These are phyloP conservation scores for Tricholoma sp. DNA, from an alignment of 768 basidiomycete genomes.

Conservation along the genomic window DNA sequence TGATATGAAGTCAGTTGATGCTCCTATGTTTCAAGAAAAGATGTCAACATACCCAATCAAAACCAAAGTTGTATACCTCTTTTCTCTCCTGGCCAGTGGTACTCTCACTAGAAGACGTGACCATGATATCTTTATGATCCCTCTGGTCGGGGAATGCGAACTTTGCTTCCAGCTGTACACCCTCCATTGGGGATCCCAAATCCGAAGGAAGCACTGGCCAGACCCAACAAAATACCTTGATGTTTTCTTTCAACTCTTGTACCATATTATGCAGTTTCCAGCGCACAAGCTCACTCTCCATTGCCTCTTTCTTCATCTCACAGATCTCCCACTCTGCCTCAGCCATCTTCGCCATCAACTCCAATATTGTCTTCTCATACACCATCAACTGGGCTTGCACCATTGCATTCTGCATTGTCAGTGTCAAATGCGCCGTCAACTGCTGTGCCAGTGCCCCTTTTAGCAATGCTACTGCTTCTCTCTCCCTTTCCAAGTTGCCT, in stretches of 20 bases:
- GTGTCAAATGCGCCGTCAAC: conserved; percentile 58
- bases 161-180: conserved; percentile 36
- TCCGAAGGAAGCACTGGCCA: conserved; percentile 67
- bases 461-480: conserved; percentile 54
- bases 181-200: conserved; percentile 24
- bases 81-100: conserved; percentile 83
- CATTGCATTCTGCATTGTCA: conserved; percentile 53
- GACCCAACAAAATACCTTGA: conserved; percentile 92
- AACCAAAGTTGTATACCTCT: conserved; percentile 73
- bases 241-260: conserved; percentile 90
- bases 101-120: conserved; percentile 66
- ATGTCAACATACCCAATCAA: conserved; percentile 59
- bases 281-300: conserved; percentile 74
- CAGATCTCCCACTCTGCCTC: conserved; percentile 49
- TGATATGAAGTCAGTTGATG: conserved; percentile 20
- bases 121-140: conserved; percentile 75
- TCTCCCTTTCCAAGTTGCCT: conserved; percentile 62
- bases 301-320: conserved; percentile 64
- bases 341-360: conserved; percentile 52
- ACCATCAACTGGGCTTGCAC: conserved; percentile 61
- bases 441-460: conserved; percentile 67
- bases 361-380: conserved; percentile 44
- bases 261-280: conserved; percentile 88
- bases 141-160: conserved; percentile 66
- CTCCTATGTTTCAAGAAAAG: neutral